phyloP scores from a whole-genome alignment of 345 rosid genomes.

The Gossypium australe region DNA sequence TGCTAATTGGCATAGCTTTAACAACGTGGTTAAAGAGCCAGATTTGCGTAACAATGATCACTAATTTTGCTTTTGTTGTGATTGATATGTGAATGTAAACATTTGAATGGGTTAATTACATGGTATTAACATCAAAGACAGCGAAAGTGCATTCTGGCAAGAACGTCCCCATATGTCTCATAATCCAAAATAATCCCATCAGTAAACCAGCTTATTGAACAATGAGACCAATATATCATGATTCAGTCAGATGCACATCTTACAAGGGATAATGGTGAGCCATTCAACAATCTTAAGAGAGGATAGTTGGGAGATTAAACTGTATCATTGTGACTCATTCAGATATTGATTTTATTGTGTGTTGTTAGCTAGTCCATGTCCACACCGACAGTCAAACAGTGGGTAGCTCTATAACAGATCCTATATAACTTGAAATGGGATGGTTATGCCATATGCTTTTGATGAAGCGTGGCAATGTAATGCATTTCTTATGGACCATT shows the following conservation, averaged over 20 bases:
- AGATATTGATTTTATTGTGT: too few species aligned
- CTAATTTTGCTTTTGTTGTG: not conserved
- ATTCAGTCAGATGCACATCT: too few species aligned
- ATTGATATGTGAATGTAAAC: not conserved
- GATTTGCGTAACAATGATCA: not conserved
- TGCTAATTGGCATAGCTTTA: constrained; percentile 7
- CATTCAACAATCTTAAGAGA: too few species aligned
- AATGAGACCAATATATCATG: too few species aligned
- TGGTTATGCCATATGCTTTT: too few species aligned
- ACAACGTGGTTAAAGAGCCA: not conserved
- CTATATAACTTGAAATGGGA: too few species aligned
- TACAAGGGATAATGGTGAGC: too few species aligned
- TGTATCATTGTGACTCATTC: too few species aligned
- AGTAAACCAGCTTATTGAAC: not conserved
- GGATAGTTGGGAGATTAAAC: too few species aligned
- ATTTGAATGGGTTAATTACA: not conserved
- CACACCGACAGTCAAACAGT: too few species aligned
- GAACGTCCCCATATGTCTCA: not conserved
- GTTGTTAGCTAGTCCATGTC: too few species aligned
- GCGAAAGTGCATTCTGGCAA: not conserved
- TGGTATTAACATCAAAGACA: not conserved
- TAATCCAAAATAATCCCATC: not conserved
- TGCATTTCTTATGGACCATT: not conserved
- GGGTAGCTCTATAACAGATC: too few species aligned
- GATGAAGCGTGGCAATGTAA: not conserved